phyloP scores from a whole-genome alignment of 129 eudicot genomes.

The Chrysanthemum lavandulifolium region DNA sequence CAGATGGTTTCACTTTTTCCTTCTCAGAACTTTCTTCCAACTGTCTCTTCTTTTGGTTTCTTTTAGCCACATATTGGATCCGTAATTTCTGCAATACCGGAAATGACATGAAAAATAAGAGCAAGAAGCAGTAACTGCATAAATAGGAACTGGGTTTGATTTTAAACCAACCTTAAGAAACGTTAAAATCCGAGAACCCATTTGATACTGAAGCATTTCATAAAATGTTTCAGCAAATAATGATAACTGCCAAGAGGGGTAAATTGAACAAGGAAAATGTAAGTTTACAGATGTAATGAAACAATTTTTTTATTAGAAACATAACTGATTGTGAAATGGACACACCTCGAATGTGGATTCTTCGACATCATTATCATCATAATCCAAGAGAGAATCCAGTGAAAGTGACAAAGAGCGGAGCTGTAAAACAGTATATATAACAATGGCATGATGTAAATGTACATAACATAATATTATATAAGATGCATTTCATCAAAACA shows the following conservation, averaged over 20 bases:
- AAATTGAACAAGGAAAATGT: constrained; percentile 2
- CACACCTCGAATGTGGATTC: constrained; percentile 92
- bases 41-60: constrained; percentile 74
- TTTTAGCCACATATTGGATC: constrained; percentile 52
- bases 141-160: neutral
- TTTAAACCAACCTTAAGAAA: constrained; percentile 73
- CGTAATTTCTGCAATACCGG: constrained; percentile 56
- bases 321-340: neutral
- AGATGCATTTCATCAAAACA: neutral
- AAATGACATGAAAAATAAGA: constrained; percentile 6
- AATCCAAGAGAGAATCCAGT: constrained; percentile 88
- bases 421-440: constrained; percentile 39
- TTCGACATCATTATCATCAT: constrained; percentile 77
- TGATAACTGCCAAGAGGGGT: constrained; percentile 60
- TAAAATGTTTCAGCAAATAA: constrained; percentile 82
- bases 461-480: neutral
- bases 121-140: neutral
- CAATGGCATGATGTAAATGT: neutral
- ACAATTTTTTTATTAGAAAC: neutral
- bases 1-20: constrained; percentile 42
- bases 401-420: constrained; percentile 85
- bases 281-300: constrained; percentile 9
- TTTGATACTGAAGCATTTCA: constrained; percentile 94
- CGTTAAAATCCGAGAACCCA: constrained; percentile 75
- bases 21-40: constrained; percentile 55